Base-by-base conservation (phyloP, 805 yeast genomes). In the Monosporozyma servazzii region DNA sequence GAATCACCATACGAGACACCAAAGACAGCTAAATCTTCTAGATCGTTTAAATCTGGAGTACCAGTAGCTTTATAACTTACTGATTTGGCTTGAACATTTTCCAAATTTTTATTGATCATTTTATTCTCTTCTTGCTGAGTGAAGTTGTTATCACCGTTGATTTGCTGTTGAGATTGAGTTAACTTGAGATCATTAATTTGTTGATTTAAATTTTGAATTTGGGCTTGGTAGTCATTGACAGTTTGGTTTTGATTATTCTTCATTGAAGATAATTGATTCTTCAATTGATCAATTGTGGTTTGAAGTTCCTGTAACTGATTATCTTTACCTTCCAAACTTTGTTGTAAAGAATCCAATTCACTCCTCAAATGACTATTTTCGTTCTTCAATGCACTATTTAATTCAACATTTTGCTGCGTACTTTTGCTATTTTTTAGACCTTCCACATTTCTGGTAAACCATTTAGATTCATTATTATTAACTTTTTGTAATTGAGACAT, bases 401-500 rank as follows among this genome's bases (percentile, higher is more conserved):
- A 27, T 23, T 43, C 30, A 23, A 36, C 43, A 27, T 31, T 47
- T 37, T 18, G 41, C 1, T 18, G 25, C 9, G 13, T 5, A 9
- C 7, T 23, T 20, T 31, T 39, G 29, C 18, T 25, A 20, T 8
- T 45, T 10, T 23, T 37, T 29, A 5, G 13, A 39, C 27, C 21
- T 23, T 53, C 48, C 1, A 55, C 55, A 10, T 48, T 49, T 51
- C 68, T 63, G 5, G 56, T 55, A 46, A 66, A 67, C 64, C 64
- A 60, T 48, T 65, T 62, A 3, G 73, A 62, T 21, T 67, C 58
- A 27, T 72, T 71, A n/a, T 57, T 53, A 54, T 81, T 82, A 53
- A 77, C 68, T 53, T 72, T 75, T 51, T 72, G 75, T 50, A 73
- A 76, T 64, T 85, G 90, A 56, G 86, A 81, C 73, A 85, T 71